Evolutionary conservation across 305 asterid genomes (phyloP).

Genomic region (Rubia balearica): DNA sequence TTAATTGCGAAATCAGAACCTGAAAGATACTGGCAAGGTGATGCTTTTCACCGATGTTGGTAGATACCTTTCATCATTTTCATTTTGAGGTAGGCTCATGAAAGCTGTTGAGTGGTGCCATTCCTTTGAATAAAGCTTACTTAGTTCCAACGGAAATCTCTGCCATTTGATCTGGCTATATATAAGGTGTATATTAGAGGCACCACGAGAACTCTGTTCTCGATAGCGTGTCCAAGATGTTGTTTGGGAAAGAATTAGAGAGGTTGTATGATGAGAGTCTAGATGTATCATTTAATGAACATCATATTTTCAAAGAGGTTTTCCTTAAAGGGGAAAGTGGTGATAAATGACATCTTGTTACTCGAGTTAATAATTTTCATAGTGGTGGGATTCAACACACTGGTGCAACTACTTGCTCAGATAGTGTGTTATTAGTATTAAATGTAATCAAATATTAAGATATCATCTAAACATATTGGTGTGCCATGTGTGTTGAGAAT

Average conservation of each 20-base stretch:
- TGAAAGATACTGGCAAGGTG: not conserved
- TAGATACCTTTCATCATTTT: slow-evolving; percentile 1
- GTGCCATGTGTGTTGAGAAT: too few species aligned
- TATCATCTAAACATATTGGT: too few species aligned
- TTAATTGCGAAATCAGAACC: too few species aligned
- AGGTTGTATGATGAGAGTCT: slow-evolving; percentile 53
- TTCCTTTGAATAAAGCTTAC: not conserved
- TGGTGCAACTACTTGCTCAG: slow-evolving; percentile 35
- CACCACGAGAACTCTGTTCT: not conserved
- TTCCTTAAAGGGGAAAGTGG: slow-evolving; percentile 43
- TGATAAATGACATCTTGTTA: slow-evolving; percentile 33
- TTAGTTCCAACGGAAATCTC: not conserved
- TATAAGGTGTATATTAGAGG: slow-evolving; percentile 6
- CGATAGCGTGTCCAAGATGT: slow-evolving; percentile 29
- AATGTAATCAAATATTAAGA: too few species aligned
- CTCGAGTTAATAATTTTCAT: slow-evolving; percentile 35
- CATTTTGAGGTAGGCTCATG: not conserved
- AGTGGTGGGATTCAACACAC: slow-evolving; percentile 29
- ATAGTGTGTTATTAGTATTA: too few species aligned
- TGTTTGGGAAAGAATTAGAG: slow-evolving; percentile 49
- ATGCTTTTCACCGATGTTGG: not conserved
- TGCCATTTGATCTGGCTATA: not conserved
- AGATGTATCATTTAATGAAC: slow-evolving; percentile 59
- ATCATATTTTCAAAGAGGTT: slow-evolving; percentile 50
- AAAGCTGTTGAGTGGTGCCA: not conserved